Evolutionary conservation across 2,329 filamentous ascomycete species (phyloP), one percentile per base, ranked within the genome.

Genomic region (Ilyonectria sp.): DNA sequence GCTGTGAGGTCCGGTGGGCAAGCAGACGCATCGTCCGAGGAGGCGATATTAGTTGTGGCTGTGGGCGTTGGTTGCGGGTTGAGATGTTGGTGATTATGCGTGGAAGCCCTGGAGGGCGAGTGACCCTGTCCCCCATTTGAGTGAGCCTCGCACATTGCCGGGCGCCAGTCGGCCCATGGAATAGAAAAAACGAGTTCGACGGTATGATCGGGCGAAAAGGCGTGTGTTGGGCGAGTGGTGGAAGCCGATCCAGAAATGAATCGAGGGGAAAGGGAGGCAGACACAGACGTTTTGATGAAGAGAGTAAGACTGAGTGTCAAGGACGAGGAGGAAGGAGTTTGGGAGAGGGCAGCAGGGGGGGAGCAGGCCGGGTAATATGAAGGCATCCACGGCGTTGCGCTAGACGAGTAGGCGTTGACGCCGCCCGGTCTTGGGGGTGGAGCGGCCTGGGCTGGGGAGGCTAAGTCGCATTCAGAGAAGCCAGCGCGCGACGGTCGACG

Each of bases 361-460:
- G 71, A 72, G 53, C 63, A 71, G 69, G 67, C 52, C 52, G 60
- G 61, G 71, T 70, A 76, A 72, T 76, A 76, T 77, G 75, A 76
- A 72, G 75, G 71, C 67, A 77, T 76, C 72, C 71, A 70, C 60
- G 70, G 70, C 73, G 67, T 72, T 75, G 75, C 72, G 73, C 72
- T 76, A 73, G 70, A 67, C 58, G 68, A 74, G 54, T 67, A 71
- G 72, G 74, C 70, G 75, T 74, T 69, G 69, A 76, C 73, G 75
- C 75, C 74, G 75, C 67, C 67, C 68, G 67, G 63, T 72, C 68
- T 68, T 72, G 58, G 58, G 65, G 66, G 74, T 76, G 72, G 74
- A 74, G 63, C 64, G 43, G 44, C 66, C 60, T 68, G 70, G 55
- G 60, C 44, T 62, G 53, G 61, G 60, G 65, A 68, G 52, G 54